Base-by-base conservation (phyloP, 805 yeast species). In the Ogataea methanolica region DNA sequence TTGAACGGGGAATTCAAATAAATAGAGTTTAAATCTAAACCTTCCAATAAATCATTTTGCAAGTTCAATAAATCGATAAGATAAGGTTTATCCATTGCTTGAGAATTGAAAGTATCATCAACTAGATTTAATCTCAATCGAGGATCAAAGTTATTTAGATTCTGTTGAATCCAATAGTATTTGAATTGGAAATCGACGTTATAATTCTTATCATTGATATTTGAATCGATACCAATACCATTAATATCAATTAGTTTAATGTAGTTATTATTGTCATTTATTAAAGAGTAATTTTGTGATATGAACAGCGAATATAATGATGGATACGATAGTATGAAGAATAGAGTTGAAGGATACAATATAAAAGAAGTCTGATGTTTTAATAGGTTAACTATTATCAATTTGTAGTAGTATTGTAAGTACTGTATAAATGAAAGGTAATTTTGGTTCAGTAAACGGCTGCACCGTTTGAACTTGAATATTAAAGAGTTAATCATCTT, bases 271-370 rank as follows among this genome's bases (percentile, higher is more conserved):
- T 39, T 43, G 44, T 33, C 38, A 47, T 42, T 42, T 45, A 44
- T 45, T 39, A 26, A 44, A 56, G 41, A 41, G 41, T 36, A 47
- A 43, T 5, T 48, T 34, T 31, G 47, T 34, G 9, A 53, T 56
- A 6, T 68, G 57, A 12, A 65, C 54, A 69, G 44, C 12, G 72
- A 52, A 53, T 72, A 71, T 12, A 79, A 54, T 0, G 80, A 59
- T 2, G 82, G 81, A 53, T 77, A 79, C 9, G 81, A 68, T 21
- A 79, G 48, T 5, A 75, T 60, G 48, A 79, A 73, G 8, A 73
- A 69, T 2, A 76, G 47, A 3, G 79, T 58, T 4, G 74, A 66
- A 1, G 84, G 82, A 68, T 75, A 66, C 9, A 80, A 64, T 26
- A 79, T 79, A 55, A 67, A 74, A 3, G 60, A 53, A 29, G 69